These are phyloP conservation scores for Komagataella populi DNA, from an alignment of 805 yeast genomes.

Conservation along the genomic window DNA sequence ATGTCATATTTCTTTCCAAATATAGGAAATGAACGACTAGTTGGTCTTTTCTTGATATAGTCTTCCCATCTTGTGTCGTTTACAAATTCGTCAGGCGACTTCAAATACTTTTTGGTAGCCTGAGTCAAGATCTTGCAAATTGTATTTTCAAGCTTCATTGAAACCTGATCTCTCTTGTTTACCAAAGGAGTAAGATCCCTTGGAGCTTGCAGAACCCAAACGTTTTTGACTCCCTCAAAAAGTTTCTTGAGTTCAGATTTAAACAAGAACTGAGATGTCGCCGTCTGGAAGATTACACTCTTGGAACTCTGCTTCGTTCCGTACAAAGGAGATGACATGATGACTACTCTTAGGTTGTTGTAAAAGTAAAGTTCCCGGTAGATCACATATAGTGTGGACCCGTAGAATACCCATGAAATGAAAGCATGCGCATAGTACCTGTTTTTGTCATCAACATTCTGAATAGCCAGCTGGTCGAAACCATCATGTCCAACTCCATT, in stretches of 20 bases:
- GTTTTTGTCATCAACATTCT: constrained; percentile 46
- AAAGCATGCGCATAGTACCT: constrained; percentile 83
- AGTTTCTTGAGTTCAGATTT: constrained; percentile 61
- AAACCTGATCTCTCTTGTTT: constrained; percentile 43
- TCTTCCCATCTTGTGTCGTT: constrained; percentile 7
- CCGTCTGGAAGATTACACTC: constrained; percentile 73
- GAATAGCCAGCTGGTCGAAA: constrained; percentile 61
- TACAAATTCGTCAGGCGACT: constrained; percentile 37
- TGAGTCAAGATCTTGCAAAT: constrained; percentile 39
- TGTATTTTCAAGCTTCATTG: constrained; percentile 52
- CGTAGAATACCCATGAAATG: constrained; percentile 68
- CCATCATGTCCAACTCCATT: constrained; percentile 51
- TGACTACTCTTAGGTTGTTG: constrained; percentile 64
- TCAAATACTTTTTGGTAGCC: constrained; percentile 50
- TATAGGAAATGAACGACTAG: constrained; percentile 24
- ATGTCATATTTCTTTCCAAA: constrained; percentile 53
- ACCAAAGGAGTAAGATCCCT: constrained; percentile 41
- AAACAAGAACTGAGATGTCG: constrained; percentile 60
- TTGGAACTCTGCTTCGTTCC: constrained; percentile 64
- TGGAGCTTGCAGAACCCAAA: constrained; percentile 66
- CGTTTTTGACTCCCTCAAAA: constrained; percentile 70
- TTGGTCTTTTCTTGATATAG: constrained; percentile 61
- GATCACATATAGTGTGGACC: constrained; percentile 52
- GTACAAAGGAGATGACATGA: constrained; percentile 68
- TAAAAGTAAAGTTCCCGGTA: constrained; percentile 77